Conservation (phyloP, 164 flowering plant species). For the Sedum album region DNA sequence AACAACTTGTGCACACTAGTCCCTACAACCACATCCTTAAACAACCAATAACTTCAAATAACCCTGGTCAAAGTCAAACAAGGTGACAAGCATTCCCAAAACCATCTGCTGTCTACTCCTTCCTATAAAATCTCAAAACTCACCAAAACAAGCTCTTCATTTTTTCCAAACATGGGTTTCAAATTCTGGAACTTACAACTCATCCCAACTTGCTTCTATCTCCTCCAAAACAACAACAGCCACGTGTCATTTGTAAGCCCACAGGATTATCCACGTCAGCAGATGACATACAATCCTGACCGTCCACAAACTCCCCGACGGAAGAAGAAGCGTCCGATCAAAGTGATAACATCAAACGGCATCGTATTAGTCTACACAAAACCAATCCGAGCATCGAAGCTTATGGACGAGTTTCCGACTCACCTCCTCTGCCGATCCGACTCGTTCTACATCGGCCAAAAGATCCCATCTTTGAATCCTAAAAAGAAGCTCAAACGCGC, state of each 20-base stretch:
- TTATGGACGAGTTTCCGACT: constrained; percentile 47
- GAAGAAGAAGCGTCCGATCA: constrained; percentile 22
- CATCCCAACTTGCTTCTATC: constrained; percentile 2
- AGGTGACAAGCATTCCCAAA: too few relatives aligned
- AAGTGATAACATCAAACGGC: constrained; percentile 48
- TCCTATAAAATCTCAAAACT: background rate
- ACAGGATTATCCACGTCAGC: background rate
- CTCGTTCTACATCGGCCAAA: constrained; percentile 59
- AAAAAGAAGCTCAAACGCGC: constrained; percentile 45
- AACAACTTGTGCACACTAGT: background rate
- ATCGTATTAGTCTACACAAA: constrained; percentile 36
- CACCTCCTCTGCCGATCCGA: constrained; percentile 59
- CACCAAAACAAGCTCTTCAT: background rate
- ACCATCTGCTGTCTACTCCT: too few relatives aligned
- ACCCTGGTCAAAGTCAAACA: too few relatives aligned
- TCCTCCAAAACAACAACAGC: background rate
- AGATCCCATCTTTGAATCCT: constrained; percentile 43
- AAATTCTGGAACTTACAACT: background rate
- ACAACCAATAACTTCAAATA: too few relatives aligned
- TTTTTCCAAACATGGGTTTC: background rate
- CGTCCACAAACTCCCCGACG: background rate
- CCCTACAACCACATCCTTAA: background rate
- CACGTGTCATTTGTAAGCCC: background rate
- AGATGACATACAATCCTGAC: background rate
- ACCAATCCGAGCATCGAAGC: constrained; percentile 39